Evolutionary conservation across 2,329 filamentous ascomycete species (phyloP).

Genomic region (Coccinonectria pachysandricola): DNA sequence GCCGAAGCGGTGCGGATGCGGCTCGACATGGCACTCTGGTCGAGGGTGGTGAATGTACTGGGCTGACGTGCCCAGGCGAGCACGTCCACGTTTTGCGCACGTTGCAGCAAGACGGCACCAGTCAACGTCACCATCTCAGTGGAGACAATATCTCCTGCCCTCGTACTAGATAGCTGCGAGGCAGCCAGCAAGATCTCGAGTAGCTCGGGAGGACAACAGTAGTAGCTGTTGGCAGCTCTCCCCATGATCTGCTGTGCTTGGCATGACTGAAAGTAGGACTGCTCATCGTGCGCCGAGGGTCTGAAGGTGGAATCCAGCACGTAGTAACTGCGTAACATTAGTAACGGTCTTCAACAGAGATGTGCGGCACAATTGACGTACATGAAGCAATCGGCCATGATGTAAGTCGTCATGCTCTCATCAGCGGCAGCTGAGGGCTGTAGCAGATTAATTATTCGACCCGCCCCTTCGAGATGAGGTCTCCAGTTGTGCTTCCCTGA

Average conservation of each 20-base stretch:
- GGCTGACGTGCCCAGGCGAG: slow-evolving; percentile 29
- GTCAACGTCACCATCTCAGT: slow-evolving; percentile 19
- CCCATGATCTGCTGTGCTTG: slow-evolving; percentile 28
- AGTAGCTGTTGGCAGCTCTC: slow-evolving; percentile 34
- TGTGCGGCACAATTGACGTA: too few relatives aligned
- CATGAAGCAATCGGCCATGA: slow-evolving; percentile 39
- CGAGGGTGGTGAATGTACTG: slow-evolving; percentile 23
- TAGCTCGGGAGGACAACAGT: slow-evolving; percentile 35
- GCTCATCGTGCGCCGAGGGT: slow-evolving; percentile 20
- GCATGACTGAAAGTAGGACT: slow-evolving; percentile 26
- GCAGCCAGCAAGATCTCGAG: slow-evolving; percentile 34
- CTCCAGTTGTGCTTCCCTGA: slow-evolving; percentile 38
- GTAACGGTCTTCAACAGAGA: too few relatives aligned
- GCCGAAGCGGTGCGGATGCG: slow-evolving; percentile 32
- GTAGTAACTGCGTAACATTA: slow-evolving; percentile 29
- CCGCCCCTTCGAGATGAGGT: slow-evolving; percentile 36
- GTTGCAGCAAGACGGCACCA: slow-evolving; percentile 25
- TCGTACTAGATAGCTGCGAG: slow-evolving; percentile 27
- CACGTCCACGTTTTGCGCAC: slow-evolving; percentile 31
- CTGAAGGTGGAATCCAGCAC: slow-evolving; percentile 36
- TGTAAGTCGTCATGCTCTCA: slow-evolving; percentile 30
- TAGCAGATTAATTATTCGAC: slow-evolving; percentile 32
- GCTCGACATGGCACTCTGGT: slow-evolving; percentile 24
- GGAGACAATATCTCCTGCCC: slow-evolving; percentile 17
- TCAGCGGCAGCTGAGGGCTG: slow-evolving; percentile 23